Evolutionary conservation across 2,329 filamentous ascomycete genomes (phyloP).

Genomic region (Helicocarpus griseus): DNA sequence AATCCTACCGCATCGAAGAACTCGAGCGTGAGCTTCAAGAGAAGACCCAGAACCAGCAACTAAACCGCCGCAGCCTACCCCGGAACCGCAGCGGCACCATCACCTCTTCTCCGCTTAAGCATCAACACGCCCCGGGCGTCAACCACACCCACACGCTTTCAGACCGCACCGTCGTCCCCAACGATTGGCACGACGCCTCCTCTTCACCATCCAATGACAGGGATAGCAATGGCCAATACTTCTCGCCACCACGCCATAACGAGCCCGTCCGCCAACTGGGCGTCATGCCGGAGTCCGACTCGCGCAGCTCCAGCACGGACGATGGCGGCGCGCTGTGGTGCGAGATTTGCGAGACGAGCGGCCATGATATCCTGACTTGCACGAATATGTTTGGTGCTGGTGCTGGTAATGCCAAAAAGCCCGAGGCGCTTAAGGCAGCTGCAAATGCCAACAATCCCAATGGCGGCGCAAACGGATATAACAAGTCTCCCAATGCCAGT

Average conservation of each 20-base stretch:
- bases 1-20: slow-evolving; percentile 68
- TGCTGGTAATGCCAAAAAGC: slow-evolving; percentile 8
- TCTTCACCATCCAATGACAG: slow-evolving; percentile 16
- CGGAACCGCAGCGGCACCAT: slow-evolving; percentile 29
- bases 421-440: slow-evolving; percentile 6
- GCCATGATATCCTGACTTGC: slow-evolving; percentile 90
- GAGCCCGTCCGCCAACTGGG: slow-evolving; percentile 23
- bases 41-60: slow-evolving; percentile 22
- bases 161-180: slow-evolving; percentile 34
- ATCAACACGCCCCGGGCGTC: slow-evolving; percentile 21
- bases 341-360: slow-evolving; percentile 86
- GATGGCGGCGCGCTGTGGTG: slow-evolving; percentile 75
- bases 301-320: slow-evolving; percentile 52
- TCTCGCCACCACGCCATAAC: slow-evolving; percentile 19
- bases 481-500: neutral
- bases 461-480: slow-evolving; percentile 2
- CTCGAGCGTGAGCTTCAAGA: slow-evolving; percentile 66
- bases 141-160: slow-evolving; percentile 32
- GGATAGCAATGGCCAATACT: slow-evolving; percentile 8
- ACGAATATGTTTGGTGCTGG: slow-evolving; percentile 67
- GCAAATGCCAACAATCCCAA: slow-evolving; percentile 13
- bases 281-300: slow-evolving; percentile 33
- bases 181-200: slow-evolving; percentile 30
- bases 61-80: slow-evolving; percentile 15
- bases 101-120: slow-evolving; percentile 23